phyloP scores from a whole-genome alignment of 1,284 basidiomycete species.

The Cystobasidiaceae sp. region DNA sequence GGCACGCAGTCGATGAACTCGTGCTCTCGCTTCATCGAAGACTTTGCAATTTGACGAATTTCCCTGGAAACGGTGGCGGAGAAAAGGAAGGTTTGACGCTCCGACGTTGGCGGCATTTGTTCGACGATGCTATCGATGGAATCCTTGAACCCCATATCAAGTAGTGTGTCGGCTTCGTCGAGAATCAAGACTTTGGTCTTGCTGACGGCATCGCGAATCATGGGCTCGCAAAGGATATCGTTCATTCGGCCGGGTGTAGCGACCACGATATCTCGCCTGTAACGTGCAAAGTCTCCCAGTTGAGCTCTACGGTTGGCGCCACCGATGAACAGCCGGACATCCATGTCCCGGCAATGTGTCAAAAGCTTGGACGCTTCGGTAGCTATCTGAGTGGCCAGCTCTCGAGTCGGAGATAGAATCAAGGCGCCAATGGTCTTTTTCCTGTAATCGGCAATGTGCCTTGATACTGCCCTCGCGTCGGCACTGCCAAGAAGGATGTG shows the following conservation, averaged over 20 bases:
- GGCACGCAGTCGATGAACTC: slow-evolving; percentile 58
- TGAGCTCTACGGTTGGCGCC: slow-evolving; percentile 66
- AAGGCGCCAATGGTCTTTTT: slow-evolving; percentile 61
- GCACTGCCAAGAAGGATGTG: slow-evolving; percentile 3
- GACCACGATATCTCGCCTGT: slow-evolving; percentile 78
- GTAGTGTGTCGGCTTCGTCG: slow-evolving; percentile 90
- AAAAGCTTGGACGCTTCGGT: slow-evolving; percentile 71
- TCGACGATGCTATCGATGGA: slow-evolving; percentile 73
- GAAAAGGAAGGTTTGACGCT: slow-evolving; percentile 88
- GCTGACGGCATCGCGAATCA: slow-evolving; percentile 55
- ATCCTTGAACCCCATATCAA: slow-evolving; percentile 93
- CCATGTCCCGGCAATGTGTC: slow-evolving; percentile 60
- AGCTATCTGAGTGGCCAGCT: slow-evolving; percentile 90
- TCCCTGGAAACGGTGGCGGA: slow-evolving; percentile 67
- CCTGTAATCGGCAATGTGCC: slow-evolving; percentile 38
- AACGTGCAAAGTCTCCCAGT: slow-evolving; percentile 60
- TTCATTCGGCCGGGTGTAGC: slow-evolving; percentile 85
- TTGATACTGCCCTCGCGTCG: slow-evolving; percentile 23
- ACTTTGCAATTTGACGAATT: slow-evolving; percentile 51
- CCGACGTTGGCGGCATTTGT: slow-evolving; percentile 60
- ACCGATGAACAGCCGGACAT: slow-evolving; percentile 74
- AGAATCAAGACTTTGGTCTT: slow-evolving; percentile 67
- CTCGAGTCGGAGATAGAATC: slow-evolving; percentile 88
- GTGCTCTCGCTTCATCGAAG: slow-evolving; percentile 61
- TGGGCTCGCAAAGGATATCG: slow-evolving; percentile 67